These are phyloP conservation scores for Hyphodiscus hymeniophilus DNA, from an alignment of 495 filamentous ascomycete genomes.

Conservation along the genomic window DNA sequence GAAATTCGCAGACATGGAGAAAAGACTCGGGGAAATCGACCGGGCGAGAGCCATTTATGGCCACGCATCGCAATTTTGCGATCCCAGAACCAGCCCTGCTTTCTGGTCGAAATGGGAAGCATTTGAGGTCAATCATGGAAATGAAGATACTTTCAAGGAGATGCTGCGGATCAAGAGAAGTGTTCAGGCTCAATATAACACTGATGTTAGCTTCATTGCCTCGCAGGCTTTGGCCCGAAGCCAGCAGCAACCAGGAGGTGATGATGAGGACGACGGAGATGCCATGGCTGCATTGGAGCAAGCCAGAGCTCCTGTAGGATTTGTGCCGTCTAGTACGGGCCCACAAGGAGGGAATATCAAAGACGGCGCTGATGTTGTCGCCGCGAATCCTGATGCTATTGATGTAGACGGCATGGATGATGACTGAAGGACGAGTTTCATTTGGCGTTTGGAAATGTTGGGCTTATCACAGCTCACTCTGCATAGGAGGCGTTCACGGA, in stretches of 20 bases:
- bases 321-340: constrained; percentile 78
- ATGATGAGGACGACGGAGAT: constrained; percentile 46
- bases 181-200: constrained; percentile 96
- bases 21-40: constrained; percentile 92
- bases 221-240: constrained; percentile 85
- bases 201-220: constrained; percentile 97
- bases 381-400: constrained; percentile 82
- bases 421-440: constrained; percentile 9
- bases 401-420: constrained; percentile 56
- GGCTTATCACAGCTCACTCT: constrained; percentile 1
- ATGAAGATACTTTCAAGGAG: constrained; percentile 99
- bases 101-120: constrained; percentile 98
- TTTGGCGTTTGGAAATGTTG: constrained; percentile 7
- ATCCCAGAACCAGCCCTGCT: constrained; percentile 76
- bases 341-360: constrained; percentile 62
- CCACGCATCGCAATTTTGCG: constrained; percentile 94
- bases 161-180: constrained; percentile 97
- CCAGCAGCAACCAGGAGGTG: constrained; percentile 48
- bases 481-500: constrained; percentile 6
- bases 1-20: constrained; percentile 99
- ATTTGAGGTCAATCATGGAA: constrained; percentile 95
- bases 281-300: constrained; percentile 92
- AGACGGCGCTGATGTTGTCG: constrained; percentile 32
- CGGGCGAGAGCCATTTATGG: constrained; percentile 91
- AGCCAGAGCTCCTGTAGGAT: constrained; percentile 80